Percentiles rank a stretch among this genome's conserved stretches.
These are phyloP conservation scores for Fagopyrum esculentum DNA, from an alignment of 148 eudicot species.

Conservation along the genomic window DNA sequence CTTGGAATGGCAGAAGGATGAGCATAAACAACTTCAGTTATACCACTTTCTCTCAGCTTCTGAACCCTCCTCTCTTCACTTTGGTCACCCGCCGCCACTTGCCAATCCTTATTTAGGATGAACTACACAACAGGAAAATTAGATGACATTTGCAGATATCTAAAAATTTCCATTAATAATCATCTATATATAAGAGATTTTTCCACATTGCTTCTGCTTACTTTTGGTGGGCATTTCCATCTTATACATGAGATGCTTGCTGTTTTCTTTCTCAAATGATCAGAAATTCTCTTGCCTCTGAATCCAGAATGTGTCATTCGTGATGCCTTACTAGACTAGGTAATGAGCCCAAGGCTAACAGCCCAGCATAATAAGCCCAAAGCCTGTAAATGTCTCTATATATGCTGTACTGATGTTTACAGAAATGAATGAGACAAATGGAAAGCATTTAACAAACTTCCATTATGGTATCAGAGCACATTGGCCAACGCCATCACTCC, in stretches of 20 bases:
- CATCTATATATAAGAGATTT: not conserved
- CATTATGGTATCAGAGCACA: too few species aligned
- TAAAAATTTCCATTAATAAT: not conserved
- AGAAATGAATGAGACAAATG: too few species aligned
- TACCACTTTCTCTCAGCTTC: conserved; percentile 27
- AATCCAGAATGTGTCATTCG: conserved; percentile 10
- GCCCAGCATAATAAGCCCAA: too few species aligned
- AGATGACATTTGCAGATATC: not conserved
- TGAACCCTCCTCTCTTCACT: conserved; percentile 44
- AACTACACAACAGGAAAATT: conserved; percentile 28
- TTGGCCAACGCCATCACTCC: too few species aligned
- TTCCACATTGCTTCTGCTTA: conserved; percentile 19
- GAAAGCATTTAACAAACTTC: too few species aligned
- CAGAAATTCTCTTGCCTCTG: conserved; percentile 20
- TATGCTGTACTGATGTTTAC: too few species aligned
- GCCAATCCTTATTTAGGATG: conserved; percentile 31
- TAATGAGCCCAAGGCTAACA: too few species aligned
- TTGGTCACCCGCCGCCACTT: conserved; percentile 58
- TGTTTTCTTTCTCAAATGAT: conserved; percentile 12
- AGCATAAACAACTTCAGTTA: conserved; percentile 39
- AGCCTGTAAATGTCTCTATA: too few species aligned
- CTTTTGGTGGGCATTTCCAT: conserved; percentile 62
- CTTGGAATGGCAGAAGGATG: conserved; percentile 35
- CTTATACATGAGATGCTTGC: conserved; percentile 16
- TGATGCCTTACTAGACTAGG: not conserved